Base-by-base conservation (phyloP, 495 filamentous ascomycete species). In the Thermochaetoides thermophila region DNA sequence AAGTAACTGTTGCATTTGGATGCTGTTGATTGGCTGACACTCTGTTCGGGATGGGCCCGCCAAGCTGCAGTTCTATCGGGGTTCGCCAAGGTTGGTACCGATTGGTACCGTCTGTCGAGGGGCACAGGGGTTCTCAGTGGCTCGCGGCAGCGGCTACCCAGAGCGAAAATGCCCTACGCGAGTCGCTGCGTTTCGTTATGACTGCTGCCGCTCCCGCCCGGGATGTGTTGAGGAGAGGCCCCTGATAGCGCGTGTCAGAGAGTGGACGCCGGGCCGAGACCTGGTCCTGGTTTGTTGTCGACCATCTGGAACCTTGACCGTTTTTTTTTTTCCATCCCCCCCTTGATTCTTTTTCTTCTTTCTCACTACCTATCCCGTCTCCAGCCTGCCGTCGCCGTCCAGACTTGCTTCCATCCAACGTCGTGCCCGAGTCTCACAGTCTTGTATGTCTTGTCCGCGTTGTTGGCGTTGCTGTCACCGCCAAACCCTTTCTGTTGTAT, bases 401-500 rank as follows among this genome's bases (percentile, higher is more conserved):
- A 13, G 24, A 18, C n/a, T 17, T 24, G 13, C n/a, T 36, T 34
- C 16, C n/a, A 32, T 14, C 26, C 18, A 25, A 14, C 18, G 26
- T 34, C 31, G 37, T 34, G 37, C 37, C 31, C 31, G 34, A 29
- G 37, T 39, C 37, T 39, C 31, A n/a, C n/a, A n/a, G n/a, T n/a
- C n/a, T n/a, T 19, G 37, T 25, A 30, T 25, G 15, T 21, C 9
- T 34, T 19, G 37, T 39, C 34, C 16, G 38, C 13, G n/a, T n/a
- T n/a, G n/a, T n/a, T n/a, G n/a, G n/a, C n/a, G n/a, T n/a, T n/a
- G n/a, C n/a, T n/a, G n/a, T n/a, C n/a, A n/a, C n/a, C n/a, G n/a
- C n/a, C n/a, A n/a, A n/a, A n/a, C n/a, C n/a, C n/a, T n/a, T n/a
- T n/a, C n/a, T n/a, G n/a, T n/a, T n/a, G n/a, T n/a, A n/a, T n/a